Conservation (phyloP, 116 monocot genomes). For the Posidonia oceanica region DNA sequence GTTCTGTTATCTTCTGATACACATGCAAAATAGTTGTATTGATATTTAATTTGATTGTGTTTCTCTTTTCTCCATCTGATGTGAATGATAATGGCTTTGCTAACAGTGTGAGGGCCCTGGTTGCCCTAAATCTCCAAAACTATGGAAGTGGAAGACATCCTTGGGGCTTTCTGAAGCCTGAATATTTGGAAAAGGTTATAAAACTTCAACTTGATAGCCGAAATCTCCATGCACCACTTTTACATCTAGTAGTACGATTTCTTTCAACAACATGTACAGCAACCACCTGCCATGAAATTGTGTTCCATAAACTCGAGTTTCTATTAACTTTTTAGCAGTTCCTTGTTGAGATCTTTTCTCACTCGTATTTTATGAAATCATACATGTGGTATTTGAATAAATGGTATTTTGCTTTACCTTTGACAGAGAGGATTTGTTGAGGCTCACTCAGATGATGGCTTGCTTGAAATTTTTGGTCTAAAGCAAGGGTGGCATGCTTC, state of each 20-base stretch:
- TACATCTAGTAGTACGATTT: too few species aligned
- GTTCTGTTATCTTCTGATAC: background rate
- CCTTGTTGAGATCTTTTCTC: too few species aligned
- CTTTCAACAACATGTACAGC: too few species aligned
- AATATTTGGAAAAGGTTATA: conserved; percentile 76
- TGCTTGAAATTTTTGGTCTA: conserved; percentile 84
- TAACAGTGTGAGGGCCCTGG: conserved; percentile 83
- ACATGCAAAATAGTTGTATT: too few species aligned
- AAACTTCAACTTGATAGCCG: too few species aligned
- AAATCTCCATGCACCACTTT: conserved; percentile 4
- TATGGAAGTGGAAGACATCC: conserved; percentile 97
- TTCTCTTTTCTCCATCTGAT: too few species aligned
- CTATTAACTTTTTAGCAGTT: too few species aligned
- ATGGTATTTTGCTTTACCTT: background rate
- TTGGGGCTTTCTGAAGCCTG: conserved; percentile 75
- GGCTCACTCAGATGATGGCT: conserved; percentile 63
- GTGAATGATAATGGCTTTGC: too few species aligned
- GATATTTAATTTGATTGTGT: too few species aligned
- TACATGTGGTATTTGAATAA: background rate
- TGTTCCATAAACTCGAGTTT: too few species aligned
- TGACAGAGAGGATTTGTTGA: conserved; percentile 78
- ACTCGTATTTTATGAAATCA: background rate
- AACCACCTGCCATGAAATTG: too few species aligned
- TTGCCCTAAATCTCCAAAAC: conserved; percentile 83
- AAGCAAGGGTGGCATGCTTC: conserved; percentile 97